Conservation (phyloP, 75 land plant genomes). For the Adiantum capillusveneris region DNA sequence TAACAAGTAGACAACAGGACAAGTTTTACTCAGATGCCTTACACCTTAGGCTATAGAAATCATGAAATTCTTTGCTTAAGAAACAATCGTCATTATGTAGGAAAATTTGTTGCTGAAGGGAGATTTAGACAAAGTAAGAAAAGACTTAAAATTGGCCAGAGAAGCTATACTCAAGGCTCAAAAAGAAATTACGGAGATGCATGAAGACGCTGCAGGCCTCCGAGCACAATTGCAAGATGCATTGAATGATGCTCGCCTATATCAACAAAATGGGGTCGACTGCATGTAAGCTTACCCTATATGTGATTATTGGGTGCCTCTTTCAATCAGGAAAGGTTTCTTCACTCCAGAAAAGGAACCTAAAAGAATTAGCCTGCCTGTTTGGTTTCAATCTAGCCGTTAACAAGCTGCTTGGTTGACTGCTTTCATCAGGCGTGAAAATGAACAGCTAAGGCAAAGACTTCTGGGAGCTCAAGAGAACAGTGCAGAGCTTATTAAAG, state of each 20-base stretch:
- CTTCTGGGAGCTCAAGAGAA: neutral
- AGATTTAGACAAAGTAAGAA: neutral
- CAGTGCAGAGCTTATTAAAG: neutral
- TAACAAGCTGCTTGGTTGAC: neutral
- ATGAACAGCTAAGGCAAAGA: neutral
- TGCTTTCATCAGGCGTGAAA: neutral
- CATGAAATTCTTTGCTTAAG: too few relatives aligned
- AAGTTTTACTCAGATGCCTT: too few relatives aligned
- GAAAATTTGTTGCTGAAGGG: neutral
- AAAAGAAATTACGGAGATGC: neutral
- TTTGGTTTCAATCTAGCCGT: too few relatives aligned
- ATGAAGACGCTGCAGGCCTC: neutral
- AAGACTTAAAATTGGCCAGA: neutral
- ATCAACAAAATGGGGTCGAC: neutral
- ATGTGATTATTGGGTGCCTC: too few relatives aligned
- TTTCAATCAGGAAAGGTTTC: too few relatives aligned
- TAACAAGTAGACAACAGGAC: too few relatives aligned
- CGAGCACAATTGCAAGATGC: conserved; percentile 2
- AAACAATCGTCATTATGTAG: neutral
- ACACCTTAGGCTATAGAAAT: too few relatives aligned
- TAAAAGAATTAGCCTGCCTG: too few relatives aligned
- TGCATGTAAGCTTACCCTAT: neutral
- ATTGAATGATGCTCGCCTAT: neutral
- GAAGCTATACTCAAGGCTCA: neutral
- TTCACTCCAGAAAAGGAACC: too few relatives aligned